Evolutionary conservation across 116 monocot species (phyloP), one percentile per base, ranked within the genome.

Genomic region (Iris pallida): DNA sequence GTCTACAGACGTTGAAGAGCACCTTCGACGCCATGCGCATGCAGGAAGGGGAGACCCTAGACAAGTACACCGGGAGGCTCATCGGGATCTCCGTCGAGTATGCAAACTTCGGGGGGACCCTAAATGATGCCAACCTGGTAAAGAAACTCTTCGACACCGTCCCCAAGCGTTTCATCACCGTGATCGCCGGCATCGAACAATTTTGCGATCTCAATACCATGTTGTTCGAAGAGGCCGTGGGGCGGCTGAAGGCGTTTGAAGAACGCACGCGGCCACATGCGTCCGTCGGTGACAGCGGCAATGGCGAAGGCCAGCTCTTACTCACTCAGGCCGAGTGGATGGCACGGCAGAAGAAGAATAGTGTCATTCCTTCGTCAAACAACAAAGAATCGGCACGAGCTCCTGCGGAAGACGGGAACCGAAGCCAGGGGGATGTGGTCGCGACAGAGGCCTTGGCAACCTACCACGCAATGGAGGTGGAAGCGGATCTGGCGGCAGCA

Each of bases 1-100:
- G 56, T 6, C 56, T 56, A 56, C 16, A 56, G 56, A 56, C 56
- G 16, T 56, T 56, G 56, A 56, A 56, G 47, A 48, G 47, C 9
- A 9, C 5, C 7, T 48, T 48, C 47, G 49, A 71, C 5, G 71
- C 47, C 30, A 16, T 73, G 12, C 53, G 46, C 7, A 45, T 74
- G 19, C 55, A 45, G 57, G 68, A 68, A n/a, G 68, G 17, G 8
- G 75, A 75, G 61, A 30, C 75, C 13, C 15, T 75, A 11, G 66
- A 75, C 59, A 5, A 75, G 17, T 75, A 57, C 49, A 49, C 75
- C 6, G 48, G 57, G n/a, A 66, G 51, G 46, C 44, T 75, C 18
- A 60, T 6, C 5, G 18, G 4, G 5, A 61, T 75, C 45, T 47
- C 59, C 40, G 52, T 53, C 48, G 53, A 18, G n/a, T 59, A 47